These are phyloP conservation scores for Monosporascus sp. DNA, from an alignment of 2,329 filamentous ascomycete genomes.

Conservation along the genomic window DNA sequence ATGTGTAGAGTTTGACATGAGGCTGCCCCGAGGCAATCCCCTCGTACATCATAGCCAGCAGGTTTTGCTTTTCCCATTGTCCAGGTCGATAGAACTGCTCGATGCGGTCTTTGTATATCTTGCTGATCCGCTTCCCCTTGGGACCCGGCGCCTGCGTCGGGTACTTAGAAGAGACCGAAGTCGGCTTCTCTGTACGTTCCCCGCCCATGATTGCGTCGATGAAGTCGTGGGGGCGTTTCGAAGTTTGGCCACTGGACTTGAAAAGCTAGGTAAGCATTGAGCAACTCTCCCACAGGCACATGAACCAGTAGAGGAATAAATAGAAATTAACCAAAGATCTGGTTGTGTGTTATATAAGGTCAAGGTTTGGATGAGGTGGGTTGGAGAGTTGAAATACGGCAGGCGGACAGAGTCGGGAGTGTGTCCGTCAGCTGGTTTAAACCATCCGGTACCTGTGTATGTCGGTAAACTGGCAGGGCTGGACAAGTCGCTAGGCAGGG, in stretches of 20 bases:
- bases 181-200: conserved; percentile 35
- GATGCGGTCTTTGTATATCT: conserved; percentile 81
- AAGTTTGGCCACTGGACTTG: conserved; percentile 5
- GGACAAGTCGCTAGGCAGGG: no score
- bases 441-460: no score
- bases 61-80: conserved; percentile 71
- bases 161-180: conserved; percentile 43
- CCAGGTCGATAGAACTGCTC: conserved; percentile 73
- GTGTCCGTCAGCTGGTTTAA: background rate
- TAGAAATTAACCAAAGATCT: background rate
- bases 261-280: conserved; percentile 4
- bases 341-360: background rate
- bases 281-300: background rate
- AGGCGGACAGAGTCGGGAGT: background rate
- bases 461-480: no score
- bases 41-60: conserved; percentile 71
- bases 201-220: conserved; percentile 44
- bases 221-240: conserved; percentile 4
- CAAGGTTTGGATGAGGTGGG: background rate
- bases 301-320: background rate
- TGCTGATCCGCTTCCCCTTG: conserved; percentile 73
- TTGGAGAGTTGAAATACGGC: background rate
- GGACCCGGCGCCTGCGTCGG: conserved; percentile 47
- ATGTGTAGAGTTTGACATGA: conserved; percentile 79
- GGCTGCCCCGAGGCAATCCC: conserved; percentile 61